Percentiles rank a stretch among this genome's conserved stretches.
Conservation (phyloP, 495 filamentous ascomycete genomes). For the Hypoxylon rickii region DNA sequence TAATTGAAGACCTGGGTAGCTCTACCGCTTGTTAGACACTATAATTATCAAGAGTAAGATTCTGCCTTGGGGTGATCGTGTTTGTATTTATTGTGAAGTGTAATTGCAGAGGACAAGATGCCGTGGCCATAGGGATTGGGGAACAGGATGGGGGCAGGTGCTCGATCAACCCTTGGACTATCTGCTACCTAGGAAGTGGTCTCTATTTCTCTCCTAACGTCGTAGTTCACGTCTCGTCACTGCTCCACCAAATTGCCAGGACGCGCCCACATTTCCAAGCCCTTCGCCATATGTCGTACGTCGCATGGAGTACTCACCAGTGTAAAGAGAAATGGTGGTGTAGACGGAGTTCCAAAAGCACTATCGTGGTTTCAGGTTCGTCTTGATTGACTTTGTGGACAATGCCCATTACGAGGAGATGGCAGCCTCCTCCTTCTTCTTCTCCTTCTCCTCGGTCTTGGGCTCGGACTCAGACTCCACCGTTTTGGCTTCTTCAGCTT, state of each 20-base stretch:
- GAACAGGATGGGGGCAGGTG: constrained; percentile 25
- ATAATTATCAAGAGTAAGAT: constrained; percentile 12
- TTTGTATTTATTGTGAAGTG: constrained; percentile 41
- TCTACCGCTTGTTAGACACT: not conserved
- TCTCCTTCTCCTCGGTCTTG: constrained; percentile 40
- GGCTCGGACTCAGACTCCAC: constrained; percentile 27
- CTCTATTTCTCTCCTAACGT: constrained; percentile 24
- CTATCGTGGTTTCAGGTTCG: not conserved
- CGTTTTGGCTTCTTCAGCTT: constrained; percentile 38
- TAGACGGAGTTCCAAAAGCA: constrained; percentile 3
- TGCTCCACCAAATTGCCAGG: constrained; percentile 10
- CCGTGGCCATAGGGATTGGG: constrained; percentile 26
- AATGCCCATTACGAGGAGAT: constrained; percentile 29
- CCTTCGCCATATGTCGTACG: constrained; percentile 8
- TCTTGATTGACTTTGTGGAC: constrained; percentile 1
- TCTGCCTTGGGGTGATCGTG: constrained; percentile 2
- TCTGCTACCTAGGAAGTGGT: no score
- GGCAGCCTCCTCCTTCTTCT: constrained; percentile 34
- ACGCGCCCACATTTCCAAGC: constrained; percentile 22
- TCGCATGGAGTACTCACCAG: constrained; percentile 1
- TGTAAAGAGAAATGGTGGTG: constrained; percentile 4
- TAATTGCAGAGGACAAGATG: constrained; percentile 35
- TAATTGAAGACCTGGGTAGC: no score
- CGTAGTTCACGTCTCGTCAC: constrained; percentile 20
- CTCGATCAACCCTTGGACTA: constrained; percentile 33